Evolutionary conservation across 202 grass and related monocot genomes (phyloP), one percentile per base, ranked within the genome.

Genomic region (Carex sylvatica): DNA sequence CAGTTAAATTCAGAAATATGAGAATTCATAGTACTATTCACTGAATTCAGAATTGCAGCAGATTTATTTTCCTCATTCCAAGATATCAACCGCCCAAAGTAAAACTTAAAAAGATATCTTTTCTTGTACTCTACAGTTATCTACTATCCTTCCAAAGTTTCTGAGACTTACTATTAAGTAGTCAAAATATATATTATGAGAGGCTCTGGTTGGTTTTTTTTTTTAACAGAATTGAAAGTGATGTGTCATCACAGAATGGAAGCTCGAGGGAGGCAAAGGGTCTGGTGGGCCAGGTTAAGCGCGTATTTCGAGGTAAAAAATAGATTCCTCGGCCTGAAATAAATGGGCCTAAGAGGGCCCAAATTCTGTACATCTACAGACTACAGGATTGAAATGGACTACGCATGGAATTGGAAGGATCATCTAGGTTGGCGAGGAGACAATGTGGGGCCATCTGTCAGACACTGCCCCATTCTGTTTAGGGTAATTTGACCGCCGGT

Each of bases 171-270:
- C 28, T 30, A 15, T 14, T 0, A 11, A 53, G 14, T 53, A 75
- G 53, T 30, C 22, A 70, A 0, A 46, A 31, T 13, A 14, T 65
- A 65, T 13, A 49, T 49, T 13, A 12, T 49, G 15, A 64, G 78
- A 81, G 56, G 64, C 6, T 20, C 42, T 65, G 61, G 26, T 31
- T 69, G 9, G 9, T 8, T 82, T 55, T 40, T 35, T 40, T 35
- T 36, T 40, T 69, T 51, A 82, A 82, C 80, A 82, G 80, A 53
- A 82, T 19, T 31, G 80, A 82, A 82, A 82, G 61, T 14, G 80
- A 82, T 58, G 24, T 68, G 3, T 82, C 9, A 69, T 18, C 11
- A 38, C 40, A 33, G 61, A 65, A 82, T 53, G 10, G 61, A 67
- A 69, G 59, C 6, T 35, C 38, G 6, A 31, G 64, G 64, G 80